These are phyloP conservation scores for Arthrobotrys iridis DNA, from an alignment of 2,329 filamentous ascomycete genomes.

Conservation along the genomic window DNA sequence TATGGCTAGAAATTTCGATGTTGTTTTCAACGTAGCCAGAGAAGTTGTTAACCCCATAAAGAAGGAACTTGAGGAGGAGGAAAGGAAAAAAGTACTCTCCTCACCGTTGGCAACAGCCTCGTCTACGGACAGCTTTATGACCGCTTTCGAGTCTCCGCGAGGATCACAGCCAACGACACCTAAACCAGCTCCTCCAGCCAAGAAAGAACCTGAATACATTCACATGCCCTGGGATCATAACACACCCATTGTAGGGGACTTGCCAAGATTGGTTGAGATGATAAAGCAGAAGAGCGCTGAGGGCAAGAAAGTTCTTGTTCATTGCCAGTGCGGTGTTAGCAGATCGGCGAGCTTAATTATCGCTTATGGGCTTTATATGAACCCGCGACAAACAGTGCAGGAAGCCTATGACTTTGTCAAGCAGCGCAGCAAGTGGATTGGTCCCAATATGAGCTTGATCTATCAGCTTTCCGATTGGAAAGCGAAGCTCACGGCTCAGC, in stretches of 20 bases:
- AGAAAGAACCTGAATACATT: conserved; percentile 78
- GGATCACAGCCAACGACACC: conserved; percentile 67
- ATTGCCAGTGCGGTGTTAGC: conserved; percentile 87
- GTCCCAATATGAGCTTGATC: conserved; percentile 90
- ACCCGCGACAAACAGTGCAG: conserved; percentile 79
- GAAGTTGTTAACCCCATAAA: conserved; percentile 81
- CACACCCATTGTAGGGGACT: conserved; percentile 81
- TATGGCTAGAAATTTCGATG: conserved; percentile 79
- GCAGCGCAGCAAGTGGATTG: conserved; percentile 84
- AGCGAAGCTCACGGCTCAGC: conserved; percentile 56
- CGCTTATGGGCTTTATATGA: conserved; percentile 82
- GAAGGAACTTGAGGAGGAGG: conserved; percentile 54
- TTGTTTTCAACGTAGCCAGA: conserved; percentile 84
- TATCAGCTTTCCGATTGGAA: conserved; percentile 72
- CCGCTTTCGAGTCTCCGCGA: conserved; percentile 69
- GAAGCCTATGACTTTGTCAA: conserved; percentile 85
- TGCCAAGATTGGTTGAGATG: conserved; percentile 77
- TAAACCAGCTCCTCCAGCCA: conserved; percentile 64
- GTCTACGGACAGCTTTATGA: conserved; percentile 70
- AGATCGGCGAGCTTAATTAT: conserved; percentile 87
- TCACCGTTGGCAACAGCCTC: conserved; percentile 69
- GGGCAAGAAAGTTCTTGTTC: conserved; percentile 81
- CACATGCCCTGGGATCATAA: conserved; percentile 91
- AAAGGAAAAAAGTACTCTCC: conserved; percentile 61
- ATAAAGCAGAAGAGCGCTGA: conserved; percentile 77